Evolutionary conservation across 345 rosid species (phyloP).

Genomic region (Aurinia saxatilis): DNA sequence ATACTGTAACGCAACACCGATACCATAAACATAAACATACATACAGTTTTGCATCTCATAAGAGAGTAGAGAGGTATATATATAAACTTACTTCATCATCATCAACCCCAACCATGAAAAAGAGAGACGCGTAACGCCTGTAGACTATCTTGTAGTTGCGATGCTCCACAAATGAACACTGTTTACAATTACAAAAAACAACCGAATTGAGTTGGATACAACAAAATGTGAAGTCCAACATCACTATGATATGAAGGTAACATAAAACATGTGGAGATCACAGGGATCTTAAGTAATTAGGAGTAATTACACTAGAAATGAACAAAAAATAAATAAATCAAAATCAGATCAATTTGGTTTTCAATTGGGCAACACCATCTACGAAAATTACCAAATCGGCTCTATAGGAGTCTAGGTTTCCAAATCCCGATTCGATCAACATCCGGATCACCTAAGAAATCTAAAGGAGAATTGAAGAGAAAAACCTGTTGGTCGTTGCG

Average conservation of each 20-base stretch:
- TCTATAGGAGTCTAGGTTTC: no score
- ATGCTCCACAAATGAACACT: conserved; percentile 99
- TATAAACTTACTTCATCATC: conserved; percentile 77
- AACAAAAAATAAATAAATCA: no score
- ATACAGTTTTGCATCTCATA: not conserved
- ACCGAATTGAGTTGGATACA: not conserved
- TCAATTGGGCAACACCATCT: no score
- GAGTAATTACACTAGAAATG: no score
- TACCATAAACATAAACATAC: no score
- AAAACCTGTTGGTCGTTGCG: conserved; percentile 90
- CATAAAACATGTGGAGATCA: not conserved
- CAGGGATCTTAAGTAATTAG: not conserved
- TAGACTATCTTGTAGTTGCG: conserved; percentile 96
- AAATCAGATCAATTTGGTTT: no score
- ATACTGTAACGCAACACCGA: no score
- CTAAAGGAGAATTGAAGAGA: not conserved
- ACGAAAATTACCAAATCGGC: no score
- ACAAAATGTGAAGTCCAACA: not conserved
- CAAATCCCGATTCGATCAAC: not conserved
- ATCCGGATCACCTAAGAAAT: not conserved
- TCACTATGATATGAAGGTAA: not conserved
- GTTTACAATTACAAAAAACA: conserved; percentile 3
- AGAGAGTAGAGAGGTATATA: not conserved
- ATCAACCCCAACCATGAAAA: conserved; percentile 95
- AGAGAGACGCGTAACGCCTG: conserved; percentile 88